Evolutionary conservation across 23 red algal species (phyloP), one percentile per base, ranked within the genome.

Genomic region (Rhodosorus marinus): DNA sequence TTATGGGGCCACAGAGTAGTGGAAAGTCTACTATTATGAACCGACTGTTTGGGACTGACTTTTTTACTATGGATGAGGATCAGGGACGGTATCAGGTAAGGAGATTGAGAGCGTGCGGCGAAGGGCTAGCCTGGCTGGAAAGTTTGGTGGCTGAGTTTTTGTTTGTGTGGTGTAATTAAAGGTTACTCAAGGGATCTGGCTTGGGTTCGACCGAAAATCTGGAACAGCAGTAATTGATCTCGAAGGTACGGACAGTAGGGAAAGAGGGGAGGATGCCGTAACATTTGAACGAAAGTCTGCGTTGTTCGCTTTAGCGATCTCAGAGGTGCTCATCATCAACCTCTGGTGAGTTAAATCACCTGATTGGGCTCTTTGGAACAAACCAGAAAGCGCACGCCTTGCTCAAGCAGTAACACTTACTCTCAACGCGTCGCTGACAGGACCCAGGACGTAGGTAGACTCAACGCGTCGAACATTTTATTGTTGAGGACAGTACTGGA

Each of bases 1-100:
- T 94, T 24, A 76, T 94, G 67, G 87, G 87, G 25, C 61, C 74
- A 24, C 87, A 94, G 66, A 81, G 73, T 14, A 76, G 68, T 19
- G 87, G 87, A 20, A 94, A 94, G 59, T 94, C 87, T 21, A 94
- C 87, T 28, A 64, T 94, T 15, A 54, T 94, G 31, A 94, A 94
- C 71, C 35, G 77, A 11, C 78, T 94, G 3, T 94, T 94, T 40
- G 69, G 60, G 9, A 94, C 87, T 14, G 31, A 57, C 14, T 94
- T 94, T 55, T 79, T 38, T 11, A 94, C 87, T 26, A 94, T 94
- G 87, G 76, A 94, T 53, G 69, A 59, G 29, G 63, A 42, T 14
- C 47, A 32, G 11, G 87, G 87, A 20, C 72, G 87, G 5, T 94
- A 84, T 33, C 87, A 94, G 50, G 77, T n/a, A n/a, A n/a, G n/a